Evolutionary conservation across 2,329 filamentous ascomycete genomes (phyloP).

Genomic region (Hymenoscyphus linearis): DNA sequence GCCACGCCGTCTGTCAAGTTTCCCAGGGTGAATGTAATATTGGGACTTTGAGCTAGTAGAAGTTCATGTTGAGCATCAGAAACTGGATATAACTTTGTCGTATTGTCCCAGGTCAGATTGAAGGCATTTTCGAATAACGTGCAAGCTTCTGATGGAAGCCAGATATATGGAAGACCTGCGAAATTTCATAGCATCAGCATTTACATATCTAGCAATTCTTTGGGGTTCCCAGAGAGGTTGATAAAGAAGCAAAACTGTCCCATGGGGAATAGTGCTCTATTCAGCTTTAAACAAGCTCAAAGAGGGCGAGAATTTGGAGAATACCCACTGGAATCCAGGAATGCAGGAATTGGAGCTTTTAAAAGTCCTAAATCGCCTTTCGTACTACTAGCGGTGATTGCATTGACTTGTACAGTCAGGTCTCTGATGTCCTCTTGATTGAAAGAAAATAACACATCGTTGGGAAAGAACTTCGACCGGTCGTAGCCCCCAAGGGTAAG

Average conservation of each 20-base stretch:
- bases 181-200: no score
- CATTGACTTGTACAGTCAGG: conserved; percentile 34
- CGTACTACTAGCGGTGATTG: conserved; percentile 22
- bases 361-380: conserved; percentile 14
- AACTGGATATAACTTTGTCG: conserved; percentile 32
- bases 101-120: conserved; percentile 33
- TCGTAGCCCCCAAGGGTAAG: conserved; percentile 38
- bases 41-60: conserved; percentile 28
- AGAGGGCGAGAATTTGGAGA: no score
- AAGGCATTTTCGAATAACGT: conserved; percentile 33
- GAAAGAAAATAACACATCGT: conserved; percentile 35
- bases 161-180: conserved; percentile 32
- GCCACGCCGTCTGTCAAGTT: conserved; percentile 25
- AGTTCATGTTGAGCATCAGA: conserved; percentile 21
- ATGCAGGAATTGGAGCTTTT: conserved; percentile 25
- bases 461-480: conserved; percentile 33
- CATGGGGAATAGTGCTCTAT: no score
- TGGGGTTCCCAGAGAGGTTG: no score
- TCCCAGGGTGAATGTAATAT: conserved; percentile 32
- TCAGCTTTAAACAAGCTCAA: no score
- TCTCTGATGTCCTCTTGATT: conserved; percentile 34
- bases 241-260: no score
- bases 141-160: conserved; percentile 34
- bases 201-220: no score
- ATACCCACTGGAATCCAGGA: conserved; percentile 32